phyloP scores from a whole-genome alignment of 1,284 basidiomycete species.

The Veloporphyrellus conicus region DNA sequence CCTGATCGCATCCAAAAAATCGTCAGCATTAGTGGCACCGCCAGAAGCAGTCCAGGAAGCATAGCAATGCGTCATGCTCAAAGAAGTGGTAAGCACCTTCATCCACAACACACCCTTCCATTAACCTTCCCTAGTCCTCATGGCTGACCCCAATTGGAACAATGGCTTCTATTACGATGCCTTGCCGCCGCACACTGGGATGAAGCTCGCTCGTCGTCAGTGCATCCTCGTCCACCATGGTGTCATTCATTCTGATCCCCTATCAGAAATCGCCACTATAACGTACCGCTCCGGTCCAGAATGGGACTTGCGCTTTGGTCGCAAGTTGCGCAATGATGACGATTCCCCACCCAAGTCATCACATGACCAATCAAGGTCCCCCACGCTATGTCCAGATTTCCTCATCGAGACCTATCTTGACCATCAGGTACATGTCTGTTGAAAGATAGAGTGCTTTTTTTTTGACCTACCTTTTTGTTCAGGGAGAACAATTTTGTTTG shows the following conservation, averaged over 20 bases:
- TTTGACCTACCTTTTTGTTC: constrained; percentile 3
- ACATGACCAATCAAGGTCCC: constrained; percentile 42
- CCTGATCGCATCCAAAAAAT: constrained; percentile 86
- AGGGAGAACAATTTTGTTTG: constrained; percentile 92
- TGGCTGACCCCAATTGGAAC: constrained; percentile 99
- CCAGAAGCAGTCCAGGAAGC: constrained; percentile 84
- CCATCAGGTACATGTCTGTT: constrained; percentile 64
- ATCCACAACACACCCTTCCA: not conserved
- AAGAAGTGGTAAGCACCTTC: constrained; percentile 68
- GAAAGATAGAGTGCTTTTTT: not conserved
- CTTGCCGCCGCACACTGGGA: constrained; percentile 93
- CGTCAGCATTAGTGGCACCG: constrained; percentile 92
- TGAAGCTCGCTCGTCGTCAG: constrained; percentile 96
- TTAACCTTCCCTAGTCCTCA: constrained; percentile 64
- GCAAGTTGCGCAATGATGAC: constrained; percentile 51
- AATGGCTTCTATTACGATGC: constrained; percentile 95
- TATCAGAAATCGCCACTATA: constrained; percentile 93
- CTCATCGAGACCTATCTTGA: constrained; percentile 98
- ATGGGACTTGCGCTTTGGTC: constrained; percentile 96
- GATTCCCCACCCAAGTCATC: constrained; percentile 5
- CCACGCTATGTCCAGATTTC: constrained; percentile 93
- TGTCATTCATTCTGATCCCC: not conserved
- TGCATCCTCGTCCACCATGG: constrained; percentile 14
- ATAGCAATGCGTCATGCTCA: constrained; percentile 97
- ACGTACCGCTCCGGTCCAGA: constrained; percentile 98